These are phyloP conservation scores for Cordyceps cicadae DNA, from an alignment of 2,329 filamentous ascomycete genomes.

Conservation along the genomic window DNA sequence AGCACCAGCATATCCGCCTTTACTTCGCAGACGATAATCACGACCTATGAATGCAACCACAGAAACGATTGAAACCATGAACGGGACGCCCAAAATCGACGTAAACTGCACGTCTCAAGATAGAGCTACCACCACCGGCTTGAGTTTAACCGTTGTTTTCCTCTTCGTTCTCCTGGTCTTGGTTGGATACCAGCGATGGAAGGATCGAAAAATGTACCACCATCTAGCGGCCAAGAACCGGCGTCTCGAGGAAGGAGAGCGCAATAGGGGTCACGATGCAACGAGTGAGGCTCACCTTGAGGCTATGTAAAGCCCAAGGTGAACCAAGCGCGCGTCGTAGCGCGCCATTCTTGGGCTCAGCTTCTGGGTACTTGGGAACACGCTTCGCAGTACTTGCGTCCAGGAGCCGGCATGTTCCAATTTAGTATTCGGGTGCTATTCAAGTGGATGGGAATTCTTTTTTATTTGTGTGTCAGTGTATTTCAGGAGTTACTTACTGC, in stretches of 20 bases:
- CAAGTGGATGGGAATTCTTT: background rate
- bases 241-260: no score
- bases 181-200: background rate
- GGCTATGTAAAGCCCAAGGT: no score
- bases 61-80: background rate
- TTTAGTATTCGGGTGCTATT: background rate
- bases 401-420: background rate
- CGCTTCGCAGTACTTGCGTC: no score
- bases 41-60: background rate
- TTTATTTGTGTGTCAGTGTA: no score
- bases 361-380: no score
- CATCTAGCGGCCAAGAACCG: background rate
- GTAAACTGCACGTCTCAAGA: background rate
- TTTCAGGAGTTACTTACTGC: no score
- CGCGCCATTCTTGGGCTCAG: no score
- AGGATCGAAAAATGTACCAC: background rate
- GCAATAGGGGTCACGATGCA: no score
- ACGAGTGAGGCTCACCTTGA: no score
- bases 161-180: background rate
- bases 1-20: background rate
- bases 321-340: no score
- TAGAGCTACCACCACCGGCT: background rate
- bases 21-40: background rate
- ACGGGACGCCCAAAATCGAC: background rate
- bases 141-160: background rate